phyloP scores from a whole-genome alignment of 2,329 filamentous ascomycete genomes.

The Aspergillus brunneoviolaceus region DNA sequence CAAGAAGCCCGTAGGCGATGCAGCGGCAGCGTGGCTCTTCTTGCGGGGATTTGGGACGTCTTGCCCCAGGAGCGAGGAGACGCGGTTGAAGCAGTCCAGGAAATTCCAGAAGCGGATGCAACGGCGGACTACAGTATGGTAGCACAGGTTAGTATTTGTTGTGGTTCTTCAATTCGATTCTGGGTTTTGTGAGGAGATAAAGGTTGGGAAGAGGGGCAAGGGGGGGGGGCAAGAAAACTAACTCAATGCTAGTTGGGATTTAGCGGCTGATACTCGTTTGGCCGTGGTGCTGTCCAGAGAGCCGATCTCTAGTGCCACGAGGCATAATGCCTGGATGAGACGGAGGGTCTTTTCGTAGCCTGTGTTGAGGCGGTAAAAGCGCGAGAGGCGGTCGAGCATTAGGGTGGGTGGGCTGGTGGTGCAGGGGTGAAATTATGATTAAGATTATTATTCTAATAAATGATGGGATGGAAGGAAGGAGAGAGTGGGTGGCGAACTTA shows the following conservation, averaged over 20 bases:
- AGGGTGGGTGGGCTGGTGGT: not conserved
- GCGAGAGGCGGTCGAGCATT: conserved; percentile 24
- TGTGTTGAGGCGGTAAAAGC: conserved; percentile 27
- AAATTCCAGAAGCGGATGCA: conserved; percentile 70
- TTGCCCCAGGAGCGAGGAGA: conserved; percentile 46
- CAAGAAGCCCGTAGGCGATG: not conserved
- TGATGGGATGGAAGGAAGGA: not conserved
- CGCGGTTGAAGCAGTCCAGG: conserved; percentile 57
- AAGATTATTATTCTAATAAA: too few relatives aligned
- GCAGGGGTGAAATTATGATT: not conserved
- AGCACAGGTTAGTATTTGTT: not conserved
- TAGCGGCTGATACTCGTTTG: conserved; percentile 32
- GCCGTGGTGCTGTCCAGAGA: conserved; percentile 21
- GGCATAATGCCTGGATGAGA: conserved; percentile 32
- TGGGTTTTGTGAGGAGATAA: not conserved
- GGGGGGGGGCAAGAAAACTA: conserved; percentile 10
- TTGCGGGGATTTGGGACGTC: not conserved
- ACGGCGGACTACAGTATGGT: conserved; percentile 49
- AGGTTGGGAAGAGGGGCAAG: not conserved
- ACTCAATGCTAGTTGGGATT: conserved; percentile 44
- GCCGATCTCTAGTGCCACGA: conserved; percentile 23
- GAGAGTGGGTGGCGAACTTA: too few relatives aligned
- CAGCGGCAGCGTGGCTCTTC: conserved; percentile 15
- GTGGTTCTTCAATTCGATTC: too few relatives aligned
- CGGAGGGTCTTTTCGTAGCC: conserved; percentile 38